These are phyloP conservation scores for Leishmania lainsoni DNA, from an alignment of 208 protist genomes.

Conservation along the genomic window DNA sequence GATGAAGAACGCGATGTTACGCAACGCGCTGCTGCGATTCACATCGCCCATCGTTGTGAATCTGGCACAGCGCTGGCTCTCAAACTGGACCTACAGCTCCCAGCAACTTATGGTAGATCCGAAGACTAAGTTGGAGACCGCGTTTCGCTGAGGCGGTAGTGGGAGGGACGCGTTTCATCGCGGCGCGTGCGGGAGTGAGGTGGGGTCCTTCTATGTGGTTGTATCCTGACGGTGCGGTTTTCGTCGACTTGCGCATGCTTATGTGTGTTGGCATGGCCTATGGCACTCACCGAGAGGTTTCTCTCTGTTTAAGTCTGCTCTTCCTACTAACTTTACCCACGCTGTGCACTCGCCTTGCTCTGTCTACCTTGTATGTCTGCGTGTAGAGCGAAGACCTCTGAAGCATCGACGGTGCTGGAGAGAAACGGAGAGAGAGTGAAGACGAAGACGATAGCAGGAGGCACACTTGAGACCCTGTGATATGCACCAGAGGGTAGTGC, in stretches of 20 bases:
- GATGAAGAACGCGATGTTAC: slow-evolving; percentile 42
- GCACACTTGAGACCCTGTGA: background rate
- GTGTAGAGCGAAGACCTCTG: background rate
- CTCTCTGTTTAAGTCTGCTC: background rate
- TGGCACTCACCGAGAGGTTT: background rate
- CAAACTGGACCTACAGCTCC: slow-evolving; percentile 83
- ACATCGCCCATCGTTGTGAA: slow-evolving; percentile 48
- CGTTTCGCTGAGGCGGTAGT: slow-evolving; percentile 47
- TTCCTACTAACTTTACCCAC: background rate
- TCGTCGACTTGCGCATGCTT: too few relatives aligned
- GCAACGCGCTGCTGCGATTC: slow-evolving; percentile 55
- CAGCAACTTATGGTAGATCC: slow-evolving; percentile 85
- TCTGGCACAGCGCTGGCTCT: slow-evolving; percentile 77
- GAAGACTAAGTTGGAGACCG: slow-evolving; percentile 84
- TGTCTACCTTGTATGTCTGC: background rate
- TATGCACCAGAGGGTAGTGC: background rate
- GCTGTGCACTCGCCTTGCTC: background rate
- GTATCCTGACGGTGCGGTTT: background rate
- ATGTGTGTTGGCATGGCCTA: background rate
- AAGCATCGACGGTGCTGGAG: background rate
- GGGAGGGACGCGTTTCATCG: background rate
- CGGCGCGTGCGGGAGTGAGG: background rate
- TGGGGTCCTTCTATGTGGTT: background rate
- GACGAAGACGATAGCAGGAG: background rate
- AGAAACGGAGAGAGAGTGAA: background rate